Evolutionary conservation across 176 grass and related monocot species (phyloP), one percentile per base, ranked within the genome.

Genomic region (Aegilops longissima): DNA sequence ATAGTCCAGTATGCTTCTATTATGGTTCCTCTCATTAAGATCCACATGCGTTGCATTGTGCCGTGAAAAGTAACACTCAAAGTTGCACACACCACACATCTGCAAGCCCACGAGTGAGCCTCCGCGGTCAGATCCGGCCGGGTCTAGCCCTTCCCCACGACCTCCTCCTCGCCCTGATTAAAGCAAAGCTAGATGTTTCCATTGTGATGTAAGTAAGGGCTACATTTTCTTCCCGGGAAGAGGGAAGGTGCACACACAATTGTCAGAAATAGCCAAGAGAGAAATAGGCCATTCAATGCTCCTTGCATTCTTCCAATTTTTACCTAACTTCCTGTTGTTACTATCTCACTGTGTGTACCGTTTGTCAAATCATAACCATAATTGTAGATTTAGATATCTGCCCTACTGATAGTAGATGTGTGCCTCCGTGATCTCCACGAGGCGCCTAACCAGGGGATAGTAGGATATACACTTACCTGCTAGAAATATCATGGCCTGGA

Each of bases 1-100:
- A 10, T 29, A 17, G 21, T 71, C 35, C 64, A 86, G 1, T 65
- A 23, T 73, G 72, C 61, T 82, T 78, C 72, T 62, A n/a, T 82
- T 90, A 77, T 52, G 3, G 49, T 17, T 61, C 70, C 30, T 8
- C 38, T 54, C 54, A 7, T 71, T 63, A 36, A 78, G 79, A 61
- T 70, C 30, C 70, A 54, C 30, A 65, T 78, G 71, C 51, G 52
- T n/a, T 45, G 56, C 67, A 73, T 23, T 31, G 25, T 47, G 59
- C 20, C 71, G 70, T 77, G 62, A 77, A 77, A 45, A 54, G 47
- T 51, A 17, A 47, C 45, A 47, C 12, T 13, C 45, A 47, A 51
- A 51, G 45, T 13, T 12, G 14, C 12, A 51, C 47, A 51, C 47
- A 51, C 47, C 47, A 14, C 47, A 13, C 47, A 51, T 51, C 12